Conservation (phyloP, 331 rosid genomes). For the Malus hybrid region DNA sequence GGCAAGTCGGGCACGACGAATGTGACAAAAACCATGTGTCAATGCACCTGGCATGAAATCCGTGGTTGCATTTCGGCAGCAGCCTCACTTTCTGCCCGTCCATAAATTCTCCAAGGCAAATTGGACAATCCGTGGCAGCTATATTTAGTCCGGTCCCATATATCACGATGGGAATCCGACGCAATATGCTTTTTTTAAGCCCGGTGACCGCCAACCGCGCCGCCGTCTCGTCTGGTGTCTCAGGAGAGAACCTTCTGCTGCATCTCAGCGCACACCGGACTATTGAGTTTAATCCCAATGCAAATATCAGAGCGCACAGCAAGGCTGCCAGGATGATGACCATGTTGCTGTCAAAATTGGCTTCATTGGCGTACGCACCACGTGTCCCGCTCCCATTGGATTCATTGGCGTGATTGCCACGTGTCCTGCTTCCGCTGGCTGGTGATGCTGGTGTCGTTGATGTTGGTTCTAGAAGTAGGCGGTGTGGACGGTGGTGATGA, state of each 20-base stretch:
- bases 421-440: slow-evolving; percentile 21
- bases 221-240: slow-evolving; percentile 46
- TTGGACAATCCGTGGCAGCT: slow-evolving; percentile 83
- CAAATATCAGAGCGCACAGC: slow-evolving; percentile 87
- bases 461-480: slow-evolving; percentile 39
- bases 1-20: slow-evolving; percentile 96
- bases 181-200: slow-evolving; percentile 67
- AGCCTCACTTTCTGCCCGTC: slow-evolving; percentile 80
- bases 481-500: slow-evolving; percentile 33
- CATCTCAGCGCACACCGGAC: slow-evolving; percentile 77
- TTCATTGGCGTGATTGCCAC: slow-evolving; percentile 31
- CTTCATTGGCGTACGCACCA: slow-evolving; percentile 34
- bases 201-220: slow-evolving; percentile 57
- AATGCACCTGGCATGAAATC: slow-evolving; percentile 78
- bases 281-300: slow-evolving; percentile 78
- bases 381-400: slow-evolving; percentile 26
- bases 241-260: slow-evolving; percentile 63
- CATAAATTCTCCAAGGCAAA: slow-evolving; percentile 80
- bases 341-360: slow-evolving; percentile 88
- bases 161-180: slow-evolving; percentile 57
- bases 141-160: slow-evolving; percentile 47
- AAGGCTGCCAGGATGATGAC: slow-evolving; percentile 89
- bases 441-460: slow-evolving; percentile 1
- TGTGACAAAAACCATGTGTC: slow-evolving; percentile 86
- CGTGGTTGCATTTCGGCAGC: slow-evolving; percentile 80